A percentile compares a stretch with the other conserved stretches of the same genome.
phyloP scores from a whole-genome alignment of 495 filamentous ascomycete genomes.

The Parathielavia hyrcaniae region DNA sequence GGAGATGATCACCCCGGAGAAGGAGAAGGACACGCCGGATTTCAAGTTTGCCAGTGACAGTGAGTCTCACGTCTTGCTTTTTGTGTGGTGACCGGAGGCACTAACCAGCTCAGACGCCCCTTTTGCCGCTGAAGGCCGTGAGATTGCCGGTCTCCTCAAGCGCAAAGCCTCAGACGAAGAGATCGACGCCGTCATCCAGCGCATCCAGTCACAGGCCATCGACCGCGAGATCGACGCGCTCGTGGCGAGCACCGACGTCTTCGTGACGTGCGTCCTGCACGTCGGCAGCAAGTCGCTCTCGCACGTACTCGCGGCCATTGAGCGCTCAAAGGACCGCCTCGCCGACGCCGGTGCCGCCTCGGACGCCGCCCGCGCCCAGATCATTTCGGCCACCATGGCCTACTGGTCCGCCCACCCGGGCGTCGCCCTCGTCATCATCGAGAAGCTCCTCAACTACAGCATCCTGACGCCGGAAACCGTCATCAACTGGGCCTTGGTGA shows the following conservation, averaged over 20 bases:
- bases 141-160: slow-evolving; percentile 69
- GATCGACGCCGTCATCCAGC: slow-evolving; percentile 66
- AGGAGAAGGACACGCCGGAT: slow-evolving; percentile 87
- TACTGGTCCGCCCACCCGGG: slow-evolving; percentile 94
- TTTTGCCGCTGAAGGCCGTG: slow-evolving; percentile 70
- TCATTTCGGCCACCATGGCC: slow-evolving; percentile 79
- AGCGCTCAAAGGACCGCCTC: slow-evolving; percentile 89
- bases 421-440: slow-evolving; percentile 85
- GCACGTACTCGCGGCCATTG: slow-evolving; percentile 91
- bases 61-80: slow-evolving; percentile 41
- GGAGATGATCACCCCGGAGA: slow-evolving; percentile 70
- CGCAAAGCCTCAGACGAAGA: slow-evolving; percentile 79
- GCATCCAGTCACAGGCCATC: slow-evolving; percentile 69
- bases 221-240: slow-evolving; percentile 65
- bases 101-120: slow-evolving; percentile 55
- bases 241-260: slow-evolving; percentile 80
- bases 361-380: slow-evolving; percentile 69
- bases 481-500: slow-evolving; percentile 76
- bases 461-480: slow-evolving; percentile 79
- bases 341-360: slow-evolving; percentile 68
- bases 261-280: slow-evolving; percentile 85
- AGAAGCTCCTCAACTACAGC: slow-evolving; percentile 96
- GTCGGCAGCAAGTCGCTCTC: slow-evolving; percentile 93
- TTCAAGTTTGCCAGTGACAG: slow-evolving; percentile 83
- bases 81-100: background rate